Percentiles rank a stretch among this genome's conserved stretches.
Conservation (phyloP, 2,329 filamentous ascomycete species). For the Colletotrichum sp. region DNA sequence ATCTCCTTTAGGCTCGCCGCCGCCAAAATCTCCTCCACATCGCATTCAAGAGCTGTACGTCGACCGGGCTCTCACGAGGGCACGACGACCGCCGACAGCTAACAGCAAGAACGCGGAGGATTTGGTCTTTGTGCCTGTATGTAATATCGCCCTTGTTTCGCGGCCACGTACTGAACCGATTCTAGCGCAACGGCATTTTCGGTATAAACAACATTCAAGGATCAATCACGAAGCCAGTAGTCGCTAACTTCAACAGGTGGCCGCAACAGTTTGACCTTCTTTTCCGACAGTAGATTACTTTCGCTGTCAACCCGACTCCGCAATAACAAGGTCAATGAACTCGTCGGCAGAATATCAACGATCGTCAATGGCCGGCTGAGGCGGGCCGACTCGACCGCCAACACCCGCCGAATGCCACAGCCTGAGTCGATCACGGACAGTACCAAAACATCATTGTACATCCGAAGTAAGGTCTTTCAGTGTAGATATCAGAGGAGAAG, state of each 20-base stretch:
- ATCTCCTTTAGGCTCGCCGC: not conserved
- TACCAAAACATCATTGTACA: slow-evolving; percentile 3
- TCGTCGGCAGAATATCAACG: slow-evolving; percentile 30
- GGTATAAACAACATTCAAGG: slow-evolving; percentile 3
- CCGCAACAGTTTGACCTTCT: slow-evolving; percentile 31
- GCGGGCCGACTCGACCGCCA: not conserved
- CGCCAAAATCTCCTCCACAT: not conserved
- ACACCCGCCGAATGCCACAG: not conserved
- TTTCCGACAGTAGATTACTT: slow-evolving; percentile 32
- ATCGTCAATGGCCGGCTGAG: slow-evolving; percentile 24
- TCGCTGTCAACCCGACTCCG: slow-evolving; percentile 30
- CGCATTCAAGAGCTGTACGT: slow-evolving; percentile 29
- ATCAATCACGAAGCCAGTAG: not conserved
- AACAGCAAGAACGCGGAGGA: slow-evolving; percentile 15
- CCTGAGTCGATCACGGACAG: not conserved
- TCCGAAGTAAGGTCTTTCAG: not conserved
- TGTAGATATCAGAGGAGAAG: not conserved
- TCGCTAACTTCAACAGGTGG: slow-evolving; percentile 21
- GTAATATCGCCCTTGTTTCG: not conserved
- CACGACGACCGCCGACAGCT: slow-evolving; percentile 1
- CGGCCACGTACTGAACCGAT: not conserved
- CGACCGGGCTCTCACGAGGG: slow-evolving; percentile 28
- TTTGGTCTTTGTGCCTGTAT: slow-evolving; percentile 28
- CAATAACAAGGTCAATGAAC: slow-evolving; percentile 32
- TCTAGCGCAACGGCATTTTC: slow-evolving; percentile 32